Evolutionary conservation across 371 early-diverging fungal species (phyloP).

Genomic region (Apophysomyces ossiformis): DNA sequence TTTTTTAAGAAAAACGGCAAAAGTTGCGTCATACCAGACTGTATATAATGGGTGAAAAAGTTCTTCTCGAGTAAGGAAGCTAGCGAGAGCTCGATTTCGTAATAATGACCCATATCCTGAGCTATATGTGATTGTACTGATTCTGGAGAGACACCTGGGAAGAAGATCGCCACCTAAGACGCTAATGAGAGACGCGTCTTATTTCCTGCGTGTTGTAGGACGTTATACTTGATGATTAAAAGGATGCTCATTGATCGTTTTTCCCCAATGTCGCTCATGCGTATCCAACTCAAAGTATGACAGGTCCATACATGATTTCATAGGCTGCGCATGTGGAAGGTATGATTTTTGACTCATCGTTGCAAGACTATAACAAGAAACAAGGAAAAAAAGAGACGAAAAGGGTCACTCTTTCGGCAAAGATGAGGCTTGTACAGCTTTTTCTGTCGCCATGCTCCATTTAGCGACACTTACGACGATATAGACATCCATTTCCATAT

Average conservation of each 20-base stretch:
- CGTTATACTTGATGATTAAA: slow-evolving; percentile 57
- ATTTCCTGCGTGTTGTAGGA: background rate
- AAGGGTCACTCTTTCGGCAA: too few relatives aligned
- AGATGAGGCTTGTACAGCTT: too few relatives aligned
- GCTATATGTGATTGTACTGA: slow-evolving; percentile 20
- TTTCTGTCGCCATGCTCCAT: too few relatives aligned
- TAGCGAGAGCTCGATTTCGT: slow-evolving; percentile 39
- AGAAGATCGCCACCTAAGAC: slow-evolving; percentile 24
- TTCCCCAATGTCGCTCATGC: slow-evolving; percentile 30
- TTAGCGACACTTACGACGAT: too few relatives aligned
- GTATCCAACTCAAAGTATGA: slow-evolving; percentile 33
- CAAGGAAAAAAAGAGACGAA: too few relatives aligned
- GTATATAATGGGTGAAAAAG: slow-evolving; percentile 35
- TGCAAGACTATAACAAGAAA: background rate
- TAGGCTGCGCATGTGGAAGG: slow-evolving; percentile 14
- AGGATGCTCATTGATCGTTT: slow-evolving; percentile 49
- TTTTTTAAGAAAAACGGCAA: background rate
- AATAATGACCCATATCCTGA: slow-evolving; percentile 31
- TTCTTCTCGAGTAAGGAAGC: slow-evolving; percentile 33
- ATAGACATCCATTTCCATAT: too few relatives aligned
- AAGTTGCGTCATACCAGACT: slow-evolving; percentile 27
- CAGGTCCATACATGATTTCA: slow-evolving; percentile 27
- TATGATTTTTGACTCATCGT: slow-evolving; percentile 35
- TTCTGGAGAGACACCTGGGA: slow-evolving; percentile 40
- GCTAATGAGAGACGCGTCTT: background rate